Evolutionary conservation across 2,329 filamentous ascomycete species (phyloP).

Genomic region (Dactylellina haptotyla): DNA sequence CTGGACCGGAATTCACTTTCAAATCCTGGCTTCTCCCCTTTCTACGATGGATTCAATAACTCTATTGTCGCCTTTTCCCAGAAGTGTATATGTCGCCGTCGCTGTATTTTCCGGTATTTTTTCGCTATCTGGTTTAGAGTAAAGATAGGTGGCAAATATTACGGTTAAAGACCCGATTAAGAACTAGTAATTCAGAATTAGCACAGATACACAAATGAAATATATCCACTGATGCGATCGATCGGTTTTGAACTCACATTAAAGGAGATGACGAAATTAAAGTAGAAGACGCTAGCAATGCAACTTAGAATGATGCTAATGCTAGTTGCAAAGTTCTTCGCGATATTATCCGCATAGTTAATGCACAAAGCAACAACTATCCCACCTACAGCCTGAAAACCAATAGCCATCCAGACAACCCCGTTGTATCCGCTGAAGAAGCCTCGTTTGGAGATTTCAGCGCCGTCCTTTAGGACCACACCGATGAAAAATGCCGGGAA

Average conservation of each 20-base stretch:
- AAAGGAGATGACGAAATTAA: conserved; percentile 69
- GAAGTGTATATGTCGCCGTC: conserved; percentile 51
- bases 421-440: conserved; percentile 96
- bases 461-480: conserved; percentile 85
- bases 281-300: conserved; percentile 83
- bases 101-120: conserved; percentile 62
- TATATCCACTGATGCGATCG: background rate
- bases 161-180: conserved; percentile 81
- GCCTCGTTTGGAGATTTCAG: conserved; percentile 81
- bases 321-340: conserved; percentile 92
- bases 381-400: conserved; percentile 83
- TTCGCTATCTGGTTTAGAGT: conserved; percentile 72
- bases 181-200: conserved; percentile 70
- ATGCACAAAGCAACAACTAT: conserved; percentile 82
- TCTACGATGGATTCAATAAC: background rate
- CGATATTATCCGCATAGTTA: conserved; percentile 86
- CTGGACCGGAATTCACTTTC: too few species aligned
- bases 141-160: conserved; percentile 83
- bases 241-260: background rate
- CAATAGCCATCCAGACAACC: conserved; percentile 86
- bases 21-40: background rate
- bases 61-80: conserved; percentile 55
- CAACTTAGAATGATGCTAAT: conserved; percentile 91
- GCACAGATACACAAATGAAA: background rate
- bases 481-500: conserved; percentile 89